phyloP scores from a whole-genome alignment of 164 flowering plant genomes.

The Taxillus chinensis region DNA sequence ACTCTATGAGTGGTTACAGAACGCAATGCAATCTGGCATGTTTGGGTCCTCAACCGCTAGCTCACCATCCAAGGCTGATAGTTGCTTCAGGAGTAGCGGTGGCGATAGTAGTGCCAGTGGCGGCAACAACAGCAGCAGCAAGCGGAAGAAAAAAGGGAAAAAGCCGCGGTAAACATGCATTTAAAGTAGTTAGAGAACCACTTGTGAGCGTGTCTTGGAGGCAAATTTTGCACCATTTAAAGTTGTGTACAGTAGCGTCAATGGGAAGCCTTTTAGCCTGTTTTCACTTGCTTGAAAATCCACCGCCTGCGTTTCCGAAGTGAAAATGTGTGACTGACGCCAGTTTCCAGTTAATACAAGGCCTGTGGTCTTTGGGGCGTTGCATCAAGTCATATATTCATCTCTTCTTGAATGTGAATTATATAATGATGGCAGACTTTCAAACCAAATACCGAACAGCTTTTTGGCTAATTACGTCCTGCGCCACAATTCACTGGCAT shows the following conservation, averaged over 20 bases:
- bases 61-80: conserved; percentile 31
- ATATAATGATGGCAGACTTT: too few species aligned
- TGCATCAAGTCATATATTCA: too few species aligned
- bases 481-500: too few species aligned
- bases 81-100: conserved; percentile 19
- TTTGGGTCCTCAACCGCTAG: conserved; percentile 49
- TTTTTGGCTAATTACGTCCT: too few species aligned
- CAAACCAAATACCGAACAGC: too few species aligned
- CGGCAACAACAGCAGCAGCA: conserved; percentile 23
- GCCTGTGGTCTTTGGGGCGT: too few species aligned
- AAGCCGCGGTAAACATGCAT: conserved; percentile 48
- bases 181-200: too few species aligned
- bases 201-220: too few species aligned
- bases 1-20: conserved; percentile 75
- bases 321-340: too few species aligned
- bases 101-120: conserved; percentile 18
- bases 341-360: too few species aligned
- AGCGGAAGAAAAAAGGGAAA: conserved; percentile 88
- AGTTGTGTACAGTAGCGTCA: background rate
- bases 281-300: background rate
- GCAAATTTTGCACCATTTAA: background rate
- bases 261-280: conserved; percentile 1
- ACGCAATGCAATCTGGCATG: conserved; percentile 67
- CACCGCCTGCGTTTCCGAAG: too few species aligned
- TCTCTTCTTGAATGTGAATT: too few species aligned